These are phyloP conservation scores for Allomyces javanicus DNA, from an alignment of 192 early-diverging fungal species.

Conservation along the genomic window DNA sequence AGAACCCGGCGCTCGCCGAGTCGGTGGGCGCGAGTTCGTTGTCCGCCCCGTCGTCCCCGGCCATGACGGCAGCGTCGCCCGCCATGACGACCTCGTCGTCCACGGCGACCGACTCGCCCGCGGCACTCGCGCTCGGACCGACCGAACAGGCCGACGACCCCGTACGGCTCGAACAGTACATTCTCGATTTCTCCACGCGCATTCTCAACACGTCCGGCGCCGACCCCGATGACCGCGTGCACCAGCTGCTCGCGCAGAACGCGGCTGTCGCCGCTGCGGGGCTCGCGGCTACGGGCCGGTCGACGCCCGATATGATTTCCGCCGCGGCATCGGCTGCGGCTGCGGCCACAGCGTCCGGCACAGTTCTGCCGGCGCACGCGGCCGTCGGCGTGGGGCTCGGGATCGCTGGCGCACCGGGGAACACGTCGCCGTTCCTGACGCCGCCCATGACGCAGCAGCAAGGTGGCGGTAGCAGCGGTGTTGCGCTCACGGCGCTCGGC, in stretches of 20 bases:
- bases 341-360: no score
- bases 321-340: no score
- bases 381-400: no score
- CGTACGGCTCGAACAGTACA: background rate
- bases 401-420: no score
- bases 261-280: background rate
- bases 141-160: background rate
- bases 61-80: background rate
- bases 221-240: background rate
- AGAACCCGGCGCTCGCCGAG: background rate
- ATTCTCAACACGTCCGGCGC: background rate
- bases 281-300: no score
- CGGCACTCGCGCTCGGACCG: background rate
- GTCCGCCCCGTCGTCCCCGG: background rate
- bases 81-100: background rate
- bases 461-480: no score
- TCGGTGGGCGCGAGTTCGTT: background rate
- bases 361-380: no score
- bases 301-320: no score
- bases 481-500: no score
- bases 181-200: no score
- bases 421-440: no score
- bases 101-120: background rate
- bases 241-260: background rate
- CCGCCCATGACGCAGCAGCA: no score